Conservation (phyloP, 202 grass and related monocot genomes). For the Zoysia matrella region DNA sequence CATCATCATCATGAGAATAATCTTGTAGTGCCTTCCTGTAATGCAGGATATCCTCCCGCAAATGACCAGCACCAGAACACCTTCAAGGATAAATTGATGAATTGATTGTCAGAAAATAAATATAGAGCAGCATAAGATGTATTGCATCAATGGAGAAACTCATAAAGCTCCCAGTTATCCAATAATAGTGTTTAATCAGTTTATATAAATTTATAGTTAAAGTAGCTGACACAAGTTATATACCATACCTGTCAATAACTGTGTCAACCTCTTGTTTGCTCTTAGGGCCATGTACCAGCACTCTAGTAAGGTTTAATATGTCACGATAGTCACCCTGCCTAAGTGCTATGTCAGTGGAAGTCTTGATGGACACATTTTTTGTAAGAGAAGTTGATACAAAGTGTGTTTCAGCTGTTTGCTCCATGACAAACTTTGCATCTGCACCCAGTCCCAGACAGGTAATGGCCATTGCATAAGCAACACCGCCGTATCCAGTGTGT, state of each 20-base stretch:
- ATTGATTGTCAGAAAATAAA: slow-evolving; percentile 28
- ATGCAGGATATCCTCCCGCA: slow-evolving; percentile 77
- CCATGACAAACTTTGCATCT: slow-evolving; percentile 80
- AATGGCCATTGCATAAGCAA: slow-evolving; percentile 97
- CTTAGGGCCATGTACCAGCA: slow-evolving; percentile 86
- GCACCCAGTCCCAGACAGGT: slow-evolving; percentile 80
- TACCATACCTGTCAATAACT: slow-evolving; percentile 76
- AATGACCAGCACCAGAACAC: slow-evolving; percentile 91
- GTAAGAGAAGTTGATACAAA: slow-evolving; percentile 79
- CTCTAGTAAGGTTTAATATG: slow-evolving; percentile 97
- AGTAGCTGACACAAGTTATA: slow-evolving; percentile 17
- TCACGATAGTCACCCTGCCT: slow-evolving; percentile 94
- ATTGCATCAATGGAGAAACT: slow-evolving; percentile 7
- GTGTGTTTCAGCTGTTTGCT: slow-evolving; percentile 86
- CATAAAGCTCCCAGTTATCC: slow-evolving; percentile 7
- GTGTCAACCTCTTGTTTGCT: slow-evolving; percentile 94
- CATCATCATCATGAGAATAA: slow-evolving; percentile 59
- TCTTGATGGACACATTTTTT: slow-evolving; percentile 57
- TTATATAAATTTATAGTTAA: slow-evolving; percentile 37
- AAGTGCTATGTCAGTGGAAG: slow-evolving; percentile 58
- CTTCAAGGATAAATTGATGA: slow-evolving; percentile 44
- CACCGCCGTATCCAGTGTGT: slow-evolving; percentile 87
- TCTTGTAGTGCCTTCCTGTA: slow-evolving; percentile 81
- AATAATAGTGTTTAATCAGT: slow-evolving; percentile 25
- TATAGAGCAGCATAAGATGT: slow-evolving; percentile 6